Evolutionary conservation across 2,329 filamentous ascomycete species (phyloP), one percentile per base, ranked within the genome.

Genomic region (Cladosporium sp.): DNA sequence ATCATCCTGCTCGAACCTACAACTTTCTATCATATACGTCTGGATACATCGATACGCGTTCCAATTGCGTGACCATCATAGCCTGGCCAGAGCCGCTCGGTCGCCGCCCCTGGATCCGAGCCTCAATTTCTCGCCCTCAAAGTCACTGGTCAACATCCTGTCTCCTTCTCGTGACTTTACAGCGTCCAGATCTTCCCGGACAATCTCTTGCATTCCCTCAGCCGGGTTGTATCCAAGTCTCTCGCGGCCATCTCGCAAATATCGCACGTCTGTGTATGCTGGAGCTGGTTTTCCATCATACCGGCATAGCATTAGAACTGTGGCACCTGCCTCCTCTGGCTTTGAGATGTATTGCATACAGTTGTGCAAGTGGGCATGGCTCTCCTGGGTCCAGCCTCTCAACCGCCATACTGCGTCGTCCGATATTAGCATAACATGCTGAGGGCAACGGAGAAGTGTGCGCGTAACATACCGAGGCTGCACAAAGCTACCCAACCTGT

Each of bases 161-260:
- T 47, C 53, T 48, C 55, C 52, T 27, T 49, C 48, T n/a, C 51
- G 51, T 25, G 56, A 54, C 38, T 50, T 49, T 45, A 62, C 58
- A 22, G 55, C 56, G 38, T 55, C 52, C n/a, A 60, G 48, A 19
- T 61, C 59, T 43, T 61, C 59, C 13, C 27, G 45, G 5, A 52
- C 53, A 22, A 62, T 56, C 3, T 55, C 53, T 38, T 49, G 54
- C 29, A 42, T 52, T 43, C 56, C 53, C 19, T 53, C 48, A 9
- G 57, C 57, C 15, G 59, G 59, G 48, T 62, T 62, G 48, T 62
- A 57, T 15, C 57, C 59, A 38, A 62, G 50, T 25, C 60, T 47
- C 32, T 62, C 59, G 39, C 59, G 39, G 4, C 60, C 60, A 42
- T 62, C 60, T 27, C 59, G 49, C 25, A 60, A 43, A 36, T 62